phyloP scores from a whole-genome alignment of 371 early-diverging fungal genomes.

The Choanephora cucurbitarum region DNA sequence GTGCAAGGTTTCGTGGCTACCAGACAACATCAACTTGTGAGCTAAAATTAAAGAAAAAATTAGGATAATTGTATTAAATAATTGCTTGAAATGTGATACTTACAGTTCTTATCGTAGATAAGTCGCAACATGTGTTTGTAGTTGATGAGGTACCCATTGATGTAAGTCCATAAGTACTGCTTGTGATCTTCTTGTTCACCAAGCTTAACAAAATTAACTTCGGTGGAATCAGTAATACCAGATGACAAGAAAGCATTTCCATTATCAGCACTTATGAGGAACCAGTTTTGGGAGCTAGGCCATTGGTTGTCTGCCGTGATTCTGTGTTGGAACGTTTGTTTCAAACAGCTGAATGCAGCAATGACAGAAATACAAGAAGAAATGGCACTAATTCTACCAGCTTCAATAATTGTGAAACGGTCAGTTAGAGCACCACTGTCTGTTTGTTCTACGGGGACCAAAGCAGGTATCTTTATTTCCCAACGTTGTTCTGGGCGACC shows the following conservation, averaged over 20 bases:
- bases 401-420: slow-evolving; percentile 37
- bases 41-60: slow-evolving; percentile 20
- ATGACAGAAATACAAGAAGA: slow-evolving; percentile 27
- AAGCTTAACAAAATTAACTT: slow-evolving; percentile 32
- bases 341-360: slow-evolving; percentile 38
- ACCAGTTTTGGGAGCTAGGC: slow-evolving; percentile 39
- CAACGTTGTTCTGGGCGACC: slow-evolving; percentile 46
- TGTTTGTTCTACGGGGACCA: slow-evolving; percentile 33
- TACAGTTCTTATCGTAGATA: slow-evolving; percentile 23
- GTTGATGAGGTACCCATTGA: slow-evolving; percentile 56
- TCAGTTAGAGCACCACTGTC: slow-evolving; percentile 13
- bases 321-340: slow-evolving; percentile 32
- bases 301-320: slow-evolving; percentile 33
- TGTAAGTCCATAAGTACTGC: slow-evolving; percentile 53
- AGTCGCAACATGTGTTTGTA: slow-evolving; percentile 51
- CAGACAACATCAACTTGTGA: slow-evolving; percentile 32
- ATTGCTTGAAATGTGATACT: slow-evolving; percentile 2
- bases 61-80: neutral
- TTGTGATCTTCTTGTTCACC: slow-evolving; percentile 36
- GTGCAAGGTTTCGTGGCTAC: slow-evolving; percentile 23
- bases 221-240: slow-evolving; percentile 25
- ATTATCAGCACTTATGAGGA: slow-evolving; percentile 42
- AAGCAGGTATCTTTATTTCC: slow-evolving; percentile 40
- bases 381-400: slow-evolving; percentile 33
- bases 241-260: slow-evolving; percentile 41